These are phyloP conservation scores for Euphorbia pulcherrima DNA, from an alignment of 345 rosid species.

Conservation along the genomic window DNA sequence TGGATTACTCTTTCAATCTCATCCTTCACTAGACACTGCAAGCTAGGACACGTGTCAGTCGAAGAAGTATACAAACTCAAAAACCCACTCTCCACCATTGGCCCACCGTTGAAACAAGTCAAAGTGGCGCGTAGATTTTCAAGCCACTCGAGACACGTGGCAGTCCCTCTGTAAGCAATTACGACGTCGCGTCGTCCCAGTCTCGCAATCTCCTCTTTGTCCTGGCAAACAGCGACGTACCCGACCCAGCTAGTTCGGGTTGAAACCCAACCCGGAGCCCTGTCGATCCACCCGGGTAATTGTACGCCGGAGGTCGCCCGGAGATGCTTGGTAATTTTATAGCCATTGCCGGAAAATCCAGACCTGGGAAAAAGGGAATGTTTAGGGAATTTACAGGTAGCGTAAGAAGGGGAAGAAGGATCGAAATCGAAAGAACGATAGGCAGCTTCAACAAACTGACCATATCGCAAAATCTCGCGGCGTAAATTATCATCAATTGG, in stretches of 20 bases:
- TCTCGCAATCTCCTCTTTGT: constrained; percentile 26
- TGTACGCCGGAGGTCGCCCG: constrained; percentile 24
- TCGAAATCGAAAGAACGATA: constrained; percentile 30
- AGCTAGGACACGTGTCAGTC: constrained; percentile 45
- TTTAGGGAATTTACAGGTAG: constrained; percentile 19
- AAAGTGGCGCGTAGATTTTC: constrained; percentile 31
- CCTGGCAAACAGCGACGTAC: constrained; percentile 31
- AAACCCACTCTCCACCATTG: constrained; percentile 95
- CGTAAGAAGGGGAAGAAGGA: constrained; percentile 28
- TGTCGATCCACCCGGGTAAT: constrained; percentile 20
- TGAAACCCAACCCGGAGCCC: constrained; percentile 17
- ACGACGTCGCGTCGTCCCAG: constrained; percentile 35
- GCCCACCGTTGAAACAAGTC: constrained; percentile 17
- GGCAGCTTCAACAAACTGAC: constrained; percentile 25
- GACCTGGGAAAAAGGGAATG: constrained; percentile 6
- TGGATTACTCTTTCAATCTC: constrained; percentile 53
- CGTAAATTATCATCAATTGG: constrained; percentile 25
- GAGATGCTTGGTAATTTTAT: constrained; percentile 21
- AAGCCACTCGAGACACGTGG: constrained; percentile 31
- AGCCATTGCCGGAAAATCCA: constrained; percentile 19
- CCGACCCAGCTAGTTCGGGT: constrained; percentile 30
- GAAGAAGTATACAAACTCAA: constrained; percentile 72
- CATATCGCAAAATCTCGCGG: constrained; percentile 24
- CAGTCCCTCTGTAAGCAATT: constrained; percentile 30
- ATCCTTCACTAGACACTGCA: constrained; percentile 56